A percentile compares a stretch with the other conserved stretches of the same genome.
Evolutionary conservation across 371 early-diverging fungal species (phyloP).

Genomic region (Haplosporangium sp.): DNA sequence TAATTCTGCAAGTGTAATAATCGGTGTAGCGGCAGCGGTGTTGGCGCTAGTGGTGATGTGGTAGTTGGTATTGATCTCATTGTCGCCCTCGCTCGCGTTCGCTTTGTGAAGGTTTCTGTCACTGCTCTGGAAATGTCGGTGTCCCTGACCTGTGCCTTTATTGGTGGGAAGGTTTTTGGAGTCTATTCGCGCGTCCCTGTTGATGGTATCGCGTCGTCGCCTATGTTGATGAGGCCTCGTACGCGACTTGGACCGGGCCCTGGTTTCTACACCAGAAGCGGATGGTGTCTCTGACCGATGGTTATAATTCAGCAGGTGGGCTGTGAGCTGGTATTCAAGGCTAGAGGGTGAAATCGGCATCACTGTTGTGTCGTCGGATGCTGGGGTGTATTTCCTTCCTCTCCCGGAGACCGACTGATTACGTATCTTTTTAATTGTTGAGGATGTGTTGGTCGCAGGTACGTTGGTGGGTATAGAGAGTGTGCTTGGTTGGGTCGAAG

Average conservation of each 20-base stretch:
- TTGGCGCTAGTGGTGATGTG: no score
- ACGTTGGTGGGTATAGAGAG: neutral
- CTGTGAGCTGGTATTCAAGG: constrained; percentile 54
- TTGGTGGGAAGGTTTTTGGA: neutral
- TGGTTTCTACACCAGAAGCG: neutral
- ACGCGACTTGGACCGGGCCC: constrained; percentile 18
- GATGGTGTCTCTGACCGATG: constrained; percentile 2
- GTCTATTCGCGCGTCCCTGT: constrained; percentile 10
- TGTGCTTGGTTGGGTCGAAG: constrained; percentile 1
- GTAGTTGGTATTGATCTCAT: no score
- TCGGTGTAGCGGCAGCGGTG: no score
- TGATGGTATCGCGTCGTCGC: constrained; percentile 14
- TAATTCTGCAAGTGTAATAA: neutral
- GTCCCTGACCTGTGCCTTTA: constrained; percentile 18
- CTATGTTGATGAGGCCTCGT: constrained; percentile 22
- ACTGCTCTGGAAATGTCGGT: constrained; percentile 6
- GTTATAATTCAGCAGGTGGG: constrained; percentile 24
- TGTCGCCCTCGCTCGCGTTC: neutral
- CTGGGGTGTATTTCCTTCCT: constrained; percentile 1
- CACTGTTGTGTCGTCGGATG: constrained; percentile 3
- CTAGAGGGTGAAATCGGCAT: constrained; percentile 44
- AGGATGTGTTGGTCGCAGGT: neutral
- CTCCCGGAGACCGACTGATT: constrained; percentile 20
- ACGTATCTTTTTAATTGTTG: constrained; percentile 20
- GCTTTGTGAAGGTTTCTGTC: neutral